Conservation (phyloP, 2,329 filamentous ascomycete species). For the Ceratocystiopsis sp. region DNA sequence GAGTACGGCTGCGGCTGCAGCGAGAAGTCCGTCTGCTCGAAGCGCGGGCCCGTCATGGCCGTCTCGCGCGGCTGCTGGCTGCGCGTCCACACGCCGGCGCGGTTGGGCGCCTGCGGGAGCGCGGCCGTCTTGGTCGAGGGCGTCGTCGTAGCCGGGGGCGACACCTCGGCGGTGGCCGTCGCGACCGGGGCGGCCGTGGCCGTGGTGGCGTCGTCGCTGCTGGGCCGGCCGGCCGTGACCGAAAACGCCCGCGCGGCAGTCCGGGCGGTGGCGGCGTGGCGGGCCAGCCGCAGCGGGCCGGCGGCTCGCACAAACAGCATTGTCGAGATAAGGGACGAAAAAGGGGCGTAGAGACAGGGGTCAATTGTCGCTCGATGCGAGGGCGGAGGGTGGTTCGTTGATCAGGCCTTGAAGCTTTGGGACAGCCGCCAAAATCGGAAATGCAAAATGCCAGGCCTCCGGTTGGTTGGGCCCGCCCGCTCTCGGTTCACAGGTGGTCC, state of each 20-base stretch:
- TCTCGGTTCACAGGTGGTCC: too few relatives aligned
- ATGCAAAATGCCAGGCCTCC: too few relatives aligned
- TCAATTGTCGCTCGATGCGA: too few relatives aligned
- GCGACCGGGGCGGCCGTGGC: constrained; percentile 19
- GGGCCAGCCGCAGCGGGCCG: constrained; percentile 8
- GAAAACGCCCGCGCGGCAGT: constrained; percentile 27
- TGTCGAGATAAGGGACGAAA: too few relatives aligned
- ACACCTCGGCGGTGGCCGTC: constrained; percentile 21
- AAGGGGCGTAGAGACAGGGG: too few relatives aligned
- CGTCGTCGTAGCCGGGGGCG: background rate
- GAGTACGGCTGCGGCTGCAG: constrained; percentile 80
- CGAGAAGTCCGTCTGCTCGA: constrained; percentile 92
- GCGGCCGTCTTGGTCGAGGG: background rate
- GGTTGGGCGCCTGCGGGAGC: constrained; percentile 70
- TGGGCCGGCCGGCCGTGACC: constrained; percentile 28
- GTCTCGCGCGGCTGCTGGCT: constrained; percentile 66
- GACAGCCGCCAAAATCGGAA: too few relatives aligned
- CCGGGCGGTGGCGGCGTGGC: constrained; percentile 17
- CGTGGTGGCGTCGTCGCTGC: constrained; percentile 14
- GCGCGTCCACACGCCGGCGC: constrained; percentile 61
- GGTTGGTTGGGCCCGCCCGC: too few relatives aligned
- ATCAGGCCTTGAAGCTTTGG: too few relatives aligned
- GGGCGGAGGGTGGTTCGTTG: too few relatives aligned
- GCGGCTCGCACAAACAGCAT: too few relatives aligned
- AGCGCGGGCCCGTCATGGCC: constrained; percentile 87